Base-by-base conservation (phyloP, 257 asterid genomes). In the Solanum paucissectum region DNA sequence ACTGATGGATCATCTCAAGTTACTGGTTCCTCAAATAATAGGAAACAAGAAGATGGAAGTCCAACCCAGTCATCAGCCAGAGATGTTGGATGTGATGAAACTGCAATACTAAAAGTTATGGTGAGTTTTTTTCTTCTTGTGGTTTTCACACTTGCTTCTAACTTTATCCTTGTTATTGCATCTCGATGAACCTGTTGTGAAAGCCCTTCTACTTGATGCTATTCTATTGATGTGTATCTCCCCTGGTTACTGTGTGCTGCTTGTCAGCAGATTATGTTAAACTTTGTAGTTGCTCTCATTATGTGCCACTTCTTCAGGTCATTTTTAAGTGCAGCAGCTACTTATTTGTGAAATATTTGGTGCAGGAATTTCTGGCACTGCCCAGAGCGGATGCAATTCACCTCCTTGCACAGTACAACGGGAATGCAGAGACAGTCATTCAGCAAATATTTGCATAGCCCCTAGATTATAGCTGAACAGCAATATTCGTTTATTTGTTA, bases 381-480 rank as follows among this genome's bases (percentile, higher is more conserved):
- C 95, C 99, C 12, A 91, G 99, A 89, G 99, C 99, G 3, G 99
- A 97, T 87, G 99, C 99, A 14, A 97, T 97, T 88, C 99, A 95
- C 94, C 98, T 97, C 87, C 98, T 96, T 88, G 93, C 94, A 7
- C 99, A 97, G 90, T 96, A 95, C 87, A 93, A 96, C 4, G 98
- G 99, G 84, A 94, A 95, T 87, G 98, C 99, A 14, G 99, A 96
- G 93, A 93, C 92, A 62, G 97, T 96, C 74, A 97, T 97, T 85
- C 98, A 97, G 93, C 99, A 97, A 90, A 93, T 97, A 85, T 97
- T 95, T 89, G 90, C 95, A 23, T 95, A 92, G 91, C 87, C 12
- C n/a, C 62, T 44, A 44, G 14, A 37, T 37, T 87, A 73, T 84
- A 71, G 82, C 66, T 6, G 83, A 74, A 6, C 25, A n/a, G 34